Percentiles rank a stretch among this genome's conserved stretches.
Conservation (phyloP, 352 stramenopile species). For the Globisporangium viniferum region DNA sequence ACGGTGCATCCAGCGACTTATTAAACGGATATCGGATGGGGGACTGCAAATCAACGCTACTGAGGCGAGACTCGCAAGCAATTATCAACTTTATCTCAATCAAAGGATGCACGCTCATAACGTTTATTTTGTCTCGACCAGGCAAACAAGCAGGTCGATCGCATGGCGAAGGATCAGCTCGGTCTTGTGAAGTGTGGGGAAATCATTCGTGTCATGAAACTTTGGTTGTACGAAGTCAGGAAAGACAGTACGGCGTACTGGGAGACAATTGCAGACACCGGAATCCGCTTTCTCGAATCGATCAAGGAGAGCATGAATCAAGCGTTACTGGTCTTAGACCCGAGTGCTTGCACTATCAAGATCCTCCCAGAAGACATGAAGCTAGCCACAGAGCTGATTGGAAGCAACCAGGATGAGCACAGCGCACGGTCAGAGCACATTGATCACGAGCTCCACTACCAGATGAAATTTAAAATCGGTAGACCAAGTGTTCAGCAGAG, state of each 20-base stretch:
- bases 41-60: conserved; percentile 21
- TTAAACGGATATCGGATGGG: conserved; percentile 41
- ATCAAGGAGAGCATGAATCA: conserved; percentile 21
- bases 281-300: conserved; percentile 17
- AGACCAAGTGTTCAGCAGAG: background rate
- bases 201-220: conserved; percentile 44
- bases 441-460: conserved; percentile 41
- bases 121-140: conserved; percentile 13
- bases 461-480: conserved; percentile 26
- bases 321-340: conserved; percentile 3
- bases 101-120: background rate
- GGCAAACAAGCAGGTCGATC: conserved; percentile 30
- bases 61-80: conserved; percentile 27
- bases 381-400: conserved; percentile 3
- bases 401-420: background rate
- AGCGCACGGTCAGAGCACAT: conserved; percentile 4
- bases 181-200: conserved; percentile 49
- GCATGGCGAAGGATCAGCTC: conserved; percentile 36
- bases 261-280: conserved; percentile 26
- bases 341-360: conserved; percentile 10
- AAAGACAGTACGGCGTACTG: conserved; percentile 30
- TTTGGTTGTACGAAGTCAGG: conserved; percentile 31
- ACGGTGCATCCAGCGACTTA: conserved; percentile 38
- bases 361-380: conserved; percentile 14
- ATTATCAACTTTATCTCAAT: no score